Evolutionary conservation across 2,329 filamentous ascomycete genomes (phyloP).

Genomic region (Laburnicola sp.): DNA sequence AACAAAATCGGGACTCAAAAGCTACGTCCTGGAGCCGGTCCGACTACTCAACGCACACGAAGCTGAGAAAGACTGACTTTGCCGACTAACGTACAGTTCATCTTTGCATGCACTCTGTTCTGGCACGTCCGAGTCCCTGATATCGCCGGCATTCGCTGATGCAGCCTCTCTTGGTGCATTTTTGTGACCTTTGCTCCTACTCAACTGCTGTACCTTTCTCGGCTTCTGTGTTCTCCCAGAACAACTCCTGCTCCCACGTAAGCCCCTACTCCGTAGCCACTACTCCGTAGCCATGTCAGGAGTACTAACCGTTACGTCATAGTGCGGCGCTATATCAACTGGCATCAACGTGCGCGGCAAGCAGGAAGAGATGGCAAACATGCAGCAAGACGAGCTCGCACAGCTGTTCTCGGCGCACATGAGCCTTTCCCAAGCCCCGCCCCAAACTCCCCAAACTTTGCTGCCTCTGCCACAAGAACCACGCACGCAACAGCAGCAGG

Average conservation of each 20-base stretch:
- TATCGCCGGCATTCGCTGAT: conserved; percentile 15
- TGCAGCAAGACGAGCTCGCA: conserved; percentile 80
- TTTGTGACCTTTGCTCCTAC: conserved; percentile 43
- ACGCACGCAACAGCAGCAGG: conserved; percentile 18
- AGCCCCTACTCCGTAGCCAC: conserved; percentile 29
- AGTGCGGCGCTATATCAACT: conserved; percentile 49
- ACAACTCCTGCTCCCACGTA: conserved; percentile 53
- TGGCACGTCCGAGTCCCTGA: conserved; percentile 14
- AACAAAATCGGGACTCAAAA: conserved; percentile 18
- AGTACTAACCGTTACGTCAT: conserved; percentile 43
- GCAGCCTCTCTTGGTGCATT: conserved; percentile 43
- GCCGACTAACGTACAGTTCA: conserved; percentile 28
- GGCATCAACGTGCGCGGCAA: conserved; percentile 49
- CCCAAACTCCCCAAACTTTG: conserved; percentile 48
- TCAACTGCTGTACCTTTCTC: conserved; percentile 48
- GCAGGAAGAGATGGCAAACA: conserved; percentile 44
- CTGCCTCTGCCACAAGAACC: conserved; percentile 44
- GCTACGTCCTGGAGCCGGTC: conserved; percentile 17
- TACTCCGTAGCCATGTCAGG: no score
- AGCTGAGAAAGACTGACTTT: conserved; percentile 19
- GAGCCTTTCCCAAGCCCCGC: conserved; percentile 56
- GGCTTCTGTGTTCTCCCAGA: conserved; percentile 49
- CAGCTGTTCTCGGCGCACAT: conserved; percentile 77
- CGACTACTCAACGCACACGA: conserved; percentile 13
- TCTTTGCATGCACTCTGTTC: neutral